Base-by-base conservation (phyloP, 106 monocot genomes). In the Phalaenopsis equestris region DNA sequence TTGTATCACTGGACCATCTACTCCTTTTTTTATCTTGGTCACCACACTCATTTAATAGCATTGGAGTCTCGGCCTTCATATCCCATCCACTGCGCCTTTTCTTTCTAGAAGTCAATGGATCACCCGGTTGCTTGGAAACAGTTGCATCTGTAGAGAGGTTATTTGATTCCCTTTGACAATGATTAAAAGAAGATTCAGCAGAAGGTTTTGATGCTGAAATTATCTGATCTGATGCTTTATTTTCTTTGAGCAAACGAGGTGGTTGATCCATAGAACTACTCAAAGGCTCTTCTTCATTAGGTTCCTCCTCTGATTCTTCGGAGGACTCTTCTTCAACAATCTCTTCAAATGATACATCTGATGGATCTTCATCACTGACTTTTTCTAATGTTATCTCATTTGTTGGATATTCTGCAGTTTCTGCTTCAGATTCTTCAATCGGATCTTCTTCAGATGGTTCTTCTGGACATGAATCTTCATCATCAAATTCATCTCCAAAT, bases 61-160 rank as follows among this genome's bases (percentile, higher is more conserved):
- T 58, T 30, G 21, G 41, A 65, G 24, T 46, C 41, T 67, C 82
- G 65, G 58, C 76, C 42, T 76, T 67, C 17, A 76, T 30, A 82
- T 82, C 82, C 82, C 82, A 82, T 77, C 57, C 67, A 57, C 82
- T 76, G 17, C 46, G 67, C 47, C 76, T 82, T 57, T 77, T 82
- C 74, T 23, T 77, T 5, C 65, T 43, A 38, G 41, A 76, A 67
- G 5, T 18, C 19, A 2, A 17, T 38, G 56, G 8, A 57, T 19
- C 43, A 17, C 15, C 57, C 36, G 19, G 70, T 72, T 73, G 42
- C 38, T 72, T 72, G 38, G 15, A 6, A 75, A 47, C 73, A 56
- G 17, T 57, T 42, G 42, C 56, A 81, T 81, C 42, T 56, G 8
- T n/a, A 41, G 80, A 55, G 10, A 43, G 18, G 38, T 52, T 72